Percentiles rank a stretch among this genome's conserved stretches.
These are phyloP conservation scores for Penicillium hordei DNA, from an alignment of 2,329 filamentous ascomycete species.

Conservation along the genomic window DNA sequence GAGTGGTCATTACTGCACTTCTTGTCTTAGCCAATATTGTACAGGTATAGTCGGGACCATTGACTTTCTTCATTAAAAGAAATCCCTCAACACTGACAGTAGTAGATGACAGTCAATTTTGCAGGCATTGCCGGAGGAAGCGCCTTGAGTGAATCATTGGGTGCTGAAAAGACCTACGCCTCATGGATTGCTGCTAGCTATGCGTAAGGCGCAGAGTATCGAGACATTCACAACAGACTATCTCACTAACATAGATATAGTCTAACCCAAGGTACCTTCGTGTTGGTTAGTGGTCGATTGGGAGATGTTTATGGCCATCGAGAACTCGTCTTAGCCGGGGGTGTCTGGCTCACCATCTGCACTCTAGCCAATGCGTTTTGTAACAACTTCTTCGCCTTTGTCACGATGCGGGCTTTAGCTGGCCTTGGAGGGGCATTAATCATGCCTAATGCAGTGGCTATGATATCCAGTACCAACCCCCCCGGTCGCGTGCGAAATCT, in stretches of 20 bases:
- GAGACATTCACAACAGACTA: neutral
- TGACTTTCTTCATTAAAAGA: neutral
- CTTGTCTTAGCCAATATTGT: conserved; percentile 29
- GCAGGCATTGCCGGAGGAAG: conserved; percentile 28
- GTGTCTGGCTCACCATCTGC: conserved; percentile 57
- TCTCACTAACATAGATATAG: conserved; percentile 25
- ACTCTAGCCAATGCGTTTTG: conserved; percentile 53
- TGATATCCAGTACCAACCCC: conserved; percentile 50
- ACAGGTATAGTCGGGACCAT: conserved; percentile 17
- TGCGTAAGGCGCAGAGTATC: conserved; percentile 14
- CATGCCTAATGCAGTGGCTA: conserved; percentile 55
- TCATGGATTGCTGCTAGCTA: conserved; percentile 32
- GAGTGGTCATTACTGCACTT: conserved; percentile 20
- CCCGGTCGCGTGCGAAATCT: conserved; percentile 50
- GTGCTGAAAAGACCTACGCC: conserved; percentile 21
- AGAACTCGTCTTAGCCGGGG: conserved; percentile 54
- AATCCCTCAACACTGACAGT: neutral
- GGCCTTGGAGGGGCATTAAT: conserved; percentile 54
- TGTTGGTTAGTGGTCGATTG: conserved; percentile 57
- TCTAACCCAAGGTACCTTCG: conserved; percentile 57
- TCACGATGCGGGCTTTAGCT: conserved; percentile 47
- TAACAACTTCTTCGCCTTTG: conserved; percentile 45
- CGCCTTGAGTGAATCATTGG: conserved; percentile 20
- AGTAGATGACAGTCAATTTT: conserved; percentile 32
- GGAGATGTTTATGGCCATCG: conserved; percentile 61